phyloP scores from a whole-genome alignment of 2,329 filamentous ascomycete genomes.

The Ceratocystis colombiana region DNA sequence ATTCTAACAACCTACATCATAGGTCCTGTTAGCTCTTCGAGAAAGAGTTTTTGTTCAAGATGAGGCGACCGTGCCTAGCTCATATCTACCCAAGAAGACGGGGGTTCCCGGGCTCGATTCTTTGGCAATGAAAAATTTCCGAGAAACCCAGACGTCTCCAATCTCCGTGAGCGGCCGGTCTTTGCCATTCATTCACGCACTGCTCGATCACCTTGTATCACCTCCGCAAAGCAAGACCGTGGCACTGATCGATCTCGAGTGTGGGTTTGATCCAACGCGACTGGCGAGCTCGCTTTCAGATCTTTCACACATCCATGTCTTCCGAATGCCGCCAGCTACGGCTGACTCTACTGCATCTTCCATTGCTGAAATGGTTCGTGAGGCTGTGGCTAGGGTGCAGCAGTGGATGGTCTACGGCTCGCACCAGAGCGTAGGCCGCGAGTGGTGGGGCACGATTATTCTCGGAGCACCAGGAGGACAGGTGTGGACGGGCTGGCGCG shows the following conservation, averaged over 20 bases:
- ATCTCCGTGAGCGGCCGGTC: conserved; percentile 45
- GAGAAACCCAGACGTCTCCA: conserved; percentile 39
- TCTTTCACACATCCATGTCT: conserved; percentile 44
- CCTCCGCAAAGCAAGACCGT: conserved; percentile 41
- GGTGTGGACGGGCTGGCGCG: conserved; percentile 29
- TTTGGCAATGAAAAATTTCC: conserved; percentile 40
- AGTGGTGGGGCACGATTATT: conserved; percentile 51
- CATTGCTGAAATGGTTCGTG: conserved; percentile 29
- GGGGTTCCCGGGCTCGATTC: conserved; percentile 40
- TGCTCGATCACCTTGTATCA: conserved; percentile 44
- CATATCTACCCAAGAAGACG: conserved; percentile 31
- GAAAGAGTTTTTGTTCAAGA: conserved; percentile 25
- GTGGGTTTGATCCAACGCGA: conserved; percentile 45
- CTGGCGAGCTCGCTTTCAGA: conserved; percentile 35
- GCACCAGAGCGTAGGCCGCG: conserved; percentile 37
- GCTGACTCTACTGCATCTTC: conserved; percentile 26
- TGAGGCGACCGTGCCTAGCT: conserved; percentile 20
- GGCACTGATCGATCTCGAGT: conserved; percentile 46
- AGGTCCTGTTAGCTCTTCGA: conserved; percentile 27
- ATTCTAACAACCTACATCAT: conserved; percentile 28
- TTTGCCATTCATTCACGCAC: conserved; percentile 46
- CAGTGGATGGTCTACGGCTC: conserved; percentile 43
- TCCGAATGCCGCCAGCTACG: conserved; percentile 34
- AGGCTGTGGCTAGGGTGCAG: conserved; percentile 36
- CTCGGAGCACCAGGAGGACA: conserved; percentile 38